Percentiles rank a stretch among this genome's conserved stretches.
Evolutionary conservation across 1,284 basidiomycete genomes (phyloP).

Genomic region (Puccinia sorghi): DNA sequence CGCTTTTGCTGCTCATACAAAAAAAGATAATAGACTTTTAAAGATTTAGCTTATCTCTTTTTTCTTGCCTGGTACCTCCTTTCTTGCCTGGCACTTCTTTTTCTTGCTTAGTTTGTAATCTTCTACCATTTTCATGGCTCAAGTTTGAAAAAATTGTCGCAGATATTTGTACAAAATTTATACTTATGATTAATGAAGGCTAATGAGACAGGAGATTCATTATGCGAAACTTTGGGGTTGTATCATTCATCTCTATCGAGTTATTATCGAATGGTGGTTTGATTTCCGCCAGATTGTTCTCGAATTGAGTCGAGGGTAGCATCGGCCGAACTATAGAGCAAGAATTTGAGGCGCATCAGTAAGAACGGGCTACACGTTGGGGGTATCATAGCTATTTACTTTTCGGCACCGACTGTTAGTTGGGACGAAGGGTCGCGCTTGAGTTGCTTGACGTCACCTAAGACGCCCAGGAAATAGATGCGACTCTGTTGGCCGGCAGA

Average conservation of each 20-base stretch:
- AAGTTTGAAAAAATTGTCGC: too few relatives aligned
- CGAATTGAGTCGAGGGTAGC: slow-evolving; percentile 36
- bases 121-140: background rate
- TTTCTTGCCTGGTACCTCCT: too few relatives aligned
- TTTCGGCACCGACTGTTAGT: slow-evolving; percentile 44
- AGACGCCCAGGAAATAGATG: slow-evolving; percentile 40
- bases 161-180: too few relatives aligned
- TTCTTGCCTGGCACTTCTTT: background rate
- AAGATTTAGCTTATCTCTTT: too few relatives aligned
- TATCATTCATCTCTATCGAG: too few relatives aligned
- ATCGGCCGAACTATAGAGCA: slow-evolving; percentile 27
- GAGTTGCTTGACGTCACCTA: slow-evolving; percentile 48
- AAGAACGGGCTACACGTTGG: too few relatives aligned
- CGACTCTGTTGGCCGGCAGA: slow-evolving; percentile 34
- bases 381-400: too few relatives aligned
- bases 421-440: slow-evolving; percentile 48
- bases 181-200: too few relatives aligned
- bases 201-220: too few relatives aligned
- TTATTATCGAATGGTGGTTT: slow-evolving; percentile 48
- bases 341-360: too few relatives aligned
- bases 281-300: slow-evolving; percentile 48
- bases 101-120: background rate
- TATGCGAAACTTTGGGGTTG: background rate
- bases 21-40: background rate
- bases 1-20: background rate